These are phyloP conservation scores for Arabidopsis hybrid DNA, from an alignment of 441 rosid genomes.

Conservation along the genomic window DNA sequence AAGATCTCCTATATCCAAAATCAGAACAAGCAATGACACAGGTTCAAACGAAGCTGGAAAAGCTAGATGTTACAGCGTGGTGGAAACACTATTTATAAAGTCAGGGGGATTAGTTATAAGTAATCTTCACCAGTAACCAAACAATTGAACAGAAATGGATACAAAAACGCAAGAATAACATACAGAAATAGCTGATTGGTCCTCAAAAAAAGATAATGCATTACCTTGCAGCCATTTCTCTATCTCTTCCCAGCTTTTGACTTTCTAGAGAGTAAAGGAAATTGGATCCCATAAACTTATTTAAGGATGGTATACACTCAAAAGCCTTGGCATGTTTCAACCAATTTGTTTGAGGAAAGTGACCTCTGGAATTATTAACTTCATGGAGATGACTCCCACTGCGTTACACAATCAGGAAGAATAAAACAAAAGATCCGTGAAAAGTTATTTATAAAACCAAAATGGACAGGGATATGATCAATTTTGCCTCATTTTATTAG, in stretches of 20 bases:
- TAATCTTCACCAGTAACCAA: conserved; percentile 11
- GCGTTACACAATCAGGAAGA: conserved; percentile 34
- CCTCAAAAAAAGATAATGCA: background rate
- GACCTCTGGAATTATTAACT: conserved; percentile 50
- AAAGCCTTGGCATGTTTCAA: conserved; percentile 58
- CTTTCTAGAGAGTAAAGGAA: conserved; percentile 70
- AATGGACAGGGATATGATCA: conserved; percentile 20
- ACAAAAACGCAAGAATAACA: conserved; percentile 5
- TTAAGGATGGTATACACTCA: conserved; percentile 47
- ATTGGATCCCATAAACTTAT: conserved; percentile 62
- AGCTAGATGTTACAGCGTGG: conserved; percentile 6
- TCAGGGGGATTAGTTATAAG: background rate
- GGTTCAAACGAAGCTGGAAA: conserved; percentile 20
- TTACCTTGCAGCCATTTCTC: conserved; percentile 62
- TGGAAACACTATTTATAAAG: conserved; percentile 6
- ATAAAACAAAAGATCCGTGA: background rate
- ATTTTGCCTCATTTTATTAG: conserved; percentile 47
- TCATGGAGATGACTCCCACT: conserved; percentile 52
- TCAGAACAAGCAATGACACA: conserved; percentile 8
- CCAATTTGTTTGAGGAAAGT: conserved; percentile 63
- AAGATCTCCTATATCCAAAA: background rate
- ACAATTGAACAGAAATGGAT: background rate
- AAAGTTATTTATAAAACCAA: background rate
- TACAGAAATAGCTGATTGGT: conserved; percentile 4
- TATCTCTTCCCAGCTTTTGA: conserved; percentile 59